These are phyloP conservation scores for Metschnikowia shivogae DNA, from an alignment of 805 yeast species.

Conservation along the genomic window DNA sequence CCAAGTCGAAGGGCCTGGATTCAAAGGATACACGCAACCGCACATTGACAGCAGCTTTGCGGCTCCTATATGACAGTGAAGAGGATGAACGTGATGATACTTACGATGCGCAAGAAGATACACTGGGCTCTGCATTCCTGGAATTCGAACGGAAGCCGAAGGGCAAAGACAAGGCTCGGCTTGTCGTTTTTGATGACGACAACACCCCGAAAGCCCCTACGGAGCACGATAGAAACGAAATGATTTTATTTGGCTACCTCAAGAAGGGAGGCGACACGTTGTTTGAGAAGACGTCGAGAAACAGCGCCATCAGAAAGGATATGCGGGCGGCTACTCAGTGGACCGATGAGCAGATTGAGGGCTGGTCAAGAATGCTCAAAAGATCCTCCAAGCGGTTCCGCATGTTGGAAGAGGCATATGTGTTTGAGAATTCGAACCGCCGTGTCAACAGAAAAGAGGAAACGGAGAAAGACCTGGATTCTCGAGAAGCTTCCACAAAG, in stretches of 20 bases:
- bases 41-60: conserved; percentile 56
- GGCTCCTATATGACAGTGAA: conserved; percentile 64
- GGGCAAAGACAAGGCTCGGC: conserved; percentile 15
- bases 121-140: conserved; percentile 24
- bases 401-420: conserved; percentile 56
- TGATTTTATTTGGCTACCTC: conserved; percentile 51
- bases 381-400: conserved; percentile 60
- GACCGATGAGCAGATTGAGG: conserved; percentile 91
- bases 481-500: conserved; percentile 14
- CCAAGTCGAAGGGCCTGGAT: not conserved
- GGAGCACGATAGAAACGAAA: conserved; percentile 45
- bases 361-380: conserved; percentile 79
- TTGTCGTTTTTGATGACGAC: conserved; percentile 30
- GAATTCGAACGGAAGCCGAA: conserved; percentile 8
- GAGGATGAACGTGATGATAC: conserved; percentile 88
- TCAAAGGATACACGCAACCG: conserved; percentile 47
- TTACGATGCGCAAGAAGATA: conserved; percentile 50
- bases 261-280: conserved; percentile 42
- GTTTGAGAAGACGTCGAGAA: conserved; percentile 46
- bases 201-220: conserved; percentile 6
- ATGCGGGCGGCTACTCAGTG: conserved; percentile 55
- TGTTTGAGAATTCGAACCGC: conserved; percentile 11
- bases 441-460: not conserved
- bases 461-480: not conserved
- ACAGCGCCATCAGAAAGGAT: conserved; percentile 45